Percentiles rank a stretch among this genome's conserved stretches.
Evolutionary conservation across 139 green algal genomes (phyloP).

Genomic region (Chlorella vulgaris): DNA sequence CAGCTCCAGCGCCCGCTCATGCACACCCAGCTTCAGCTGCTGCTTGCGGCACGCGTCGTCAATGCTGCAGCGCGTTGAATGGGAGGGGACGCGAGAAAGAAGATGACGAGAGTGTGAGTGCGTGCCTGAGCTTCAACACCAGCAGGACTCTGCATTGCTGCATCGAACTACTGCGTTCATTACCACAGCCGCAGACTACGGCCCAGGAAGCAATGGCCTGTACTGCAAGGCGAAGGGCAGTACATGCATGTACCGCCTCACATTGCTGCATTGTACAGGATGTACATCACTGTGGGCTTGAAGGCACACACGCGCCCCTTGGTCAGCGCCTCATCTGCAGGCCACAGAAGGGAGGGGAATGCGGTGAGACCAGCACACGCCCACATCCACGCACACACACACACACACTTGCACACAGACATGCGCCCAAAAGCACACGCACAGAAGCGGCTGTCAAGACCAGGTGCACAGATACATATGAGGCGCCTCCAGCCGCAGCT

Average conservation of each 20-base stretch:
- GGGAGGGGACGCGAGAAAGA: background rate
- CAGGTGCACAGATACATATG: no score
- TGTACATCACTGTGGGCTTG: conserved; percentile 31
- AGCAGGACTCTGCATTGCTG: no score
- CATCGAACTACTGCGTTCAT: no score
- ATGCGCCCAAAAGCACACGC: no score
- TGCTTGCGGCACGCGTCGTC: conserved; percentile 22
- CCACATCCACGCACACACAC: background rate
- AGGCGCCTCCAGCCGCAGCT: no score
- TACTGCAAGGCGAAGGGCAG: background rate
- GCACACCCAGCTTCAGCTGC: conserved; percentile 21
- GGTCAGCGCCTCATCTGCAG: conserved; percentile 24
- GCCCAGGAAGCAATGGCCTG: no score
- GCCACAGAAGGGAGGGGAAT: background rate
- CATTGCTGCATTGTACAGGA: conserved; percentile 31
- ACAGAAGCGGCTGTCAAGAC: no score
- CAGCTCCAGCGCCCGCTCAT: conserved; percentile 27
- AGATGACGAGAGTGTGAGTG: background rate
- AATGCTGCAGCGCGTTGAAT: background rate
- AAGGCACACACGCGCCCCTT: conserved; percentile 32
- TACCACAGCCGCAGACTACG: no score
- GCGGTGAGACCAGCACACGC: background rate
- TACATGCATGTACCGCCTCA: background rate
- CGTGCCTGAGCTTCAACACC: no score
- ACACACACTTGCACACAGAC: no score